Evolutionary conservation across 1,284 basidiomycete genomes (phyloP).

Genomic region (Cutaneotrichosporon spelunceum): DNA sequence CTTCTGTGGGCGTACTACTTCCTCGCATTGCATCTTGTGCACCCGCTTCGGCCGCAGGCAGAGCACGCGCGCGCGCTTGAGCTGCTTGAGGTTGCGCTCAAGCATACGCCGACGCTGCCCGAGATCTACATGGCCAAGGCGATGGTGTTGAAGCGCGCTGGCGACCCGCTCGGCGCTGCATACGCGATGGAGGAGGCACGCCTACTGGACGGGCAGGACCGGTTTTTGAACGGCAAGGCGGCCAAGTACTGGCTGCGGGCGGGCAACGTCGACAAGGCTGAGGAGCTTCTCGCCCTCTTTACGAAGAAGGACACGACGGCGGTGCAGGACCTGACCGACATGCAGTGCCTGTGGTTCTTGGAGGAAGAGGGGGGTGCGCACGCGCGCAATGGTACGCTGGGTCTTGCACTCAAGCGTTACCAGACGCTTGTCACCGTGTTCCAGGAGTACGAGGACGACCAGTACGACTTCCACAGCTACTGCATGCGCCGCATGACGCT

Average conservation of each 20-base stretch:
- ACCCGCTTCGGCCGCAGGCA: slow-evolving; percentile 55
- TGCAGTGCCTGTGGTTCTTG: slow-evolving; percentile 91
- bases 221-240: slow-evolving; percentile 91
- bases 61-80: slow-evolving; percentile 60
- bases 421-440: slow-evolving; percentile 70
- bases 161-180: slow-evolving; percentile 74
- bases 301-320: slow-evolving; percentile 83
- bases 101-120: slow-evolving; percentile 89
- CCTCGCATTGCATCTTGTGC: slow-evolving; percentile 85
- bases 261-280: slow-evolving; percentile 71
- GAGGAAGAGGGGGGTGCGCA: slow-evolving; percentile 77
- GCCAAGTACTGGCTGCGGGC: slow-evolving; percentile 88
- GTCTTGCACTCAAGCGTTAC: slow-evolving; percentile 83
- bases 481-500: slow-evolving; percentile 86
- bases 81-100: slow-evolving; percentile 64
- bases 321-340: slow-evolving; percentile 81
- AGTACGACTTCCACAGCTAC: slow-evolving; percentile 98
- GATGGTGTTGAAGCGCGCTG: slow-evolving; percentile 79
- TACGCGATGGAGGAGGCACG: slow-evolving; percentile 77
- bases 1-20: slow-evolving; percentile 96
- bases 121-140: slow-evolving; percentile 84
- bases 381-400: slow-evolving; percentile 63
- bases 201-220: slow-evolving; percentile 85
- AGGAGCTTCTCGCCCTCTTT: slow-evolving; percentile 71
- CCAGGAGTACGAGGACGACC: slow-evolving; percentile 87